phyloP scores from a whole-genome alignment of 371 early-diverging fungal species.

The Blakeslea trispora region DNA sequence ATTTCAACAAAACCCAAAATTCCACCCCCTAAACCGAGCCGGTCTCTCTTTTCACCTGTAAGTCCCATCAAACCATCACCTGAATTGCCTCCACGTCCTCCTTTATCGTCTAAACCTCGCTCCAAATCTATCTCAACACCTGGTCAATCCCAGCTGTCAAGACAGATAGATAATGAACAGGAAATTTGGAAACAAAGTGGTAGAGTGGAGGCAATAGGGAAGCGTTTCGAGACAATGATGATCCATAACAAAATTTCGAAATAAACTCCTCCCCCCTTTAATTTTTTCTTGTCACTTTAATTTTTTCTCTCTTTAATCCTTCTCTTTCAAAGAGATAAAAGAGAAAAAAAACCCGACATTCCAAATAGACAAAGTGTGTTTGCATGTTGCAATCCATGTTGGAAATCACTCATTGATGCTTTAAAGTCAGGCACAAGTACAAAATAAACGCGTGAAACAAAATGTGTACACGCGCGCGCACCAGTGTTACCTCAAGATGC shows the following conservation, averaged over 20 bases:
- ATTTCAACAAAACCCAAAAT: constrained; percentile 2
- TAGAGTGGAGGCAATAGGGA: constrained; percentile 15
- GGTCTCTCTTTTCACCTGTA: background rate
- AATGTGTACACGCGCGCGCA: too few species aligned
- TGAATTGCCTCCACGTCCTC: constrained; percentile 5
- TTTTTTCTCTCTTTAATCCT: too few species aligned
- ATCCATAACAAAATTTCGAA: background rate
- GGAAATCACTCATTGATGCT: too few species aligned
- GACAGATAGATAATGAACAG: background rate
- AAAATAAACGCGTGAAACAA: too few species aligned
- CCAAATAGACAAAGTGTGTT: too few species aligned
- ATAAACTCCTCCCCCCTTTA: too few species aligned
- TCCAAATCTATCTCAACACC: constrained; percentile 31
- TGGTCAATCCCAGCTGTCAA: background rate
- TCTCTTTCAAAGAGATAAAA: too few species aligned
- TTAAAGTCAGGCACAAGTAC: too few species aligned
- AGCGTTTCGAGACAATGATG: constrained; percentile 16
- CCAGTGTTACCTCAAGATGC: too few species aligned
- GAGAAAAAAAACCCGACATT: too few species aligned
- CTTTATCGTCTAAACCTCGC: constrained; percentile 17
- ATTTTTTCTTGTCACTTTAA: too few species aligned
- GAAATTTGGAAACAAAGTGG: constrained; percentile 8
- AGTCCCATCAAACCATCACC: background rate
- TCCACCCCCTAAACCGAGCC: constrained; percentile 1
- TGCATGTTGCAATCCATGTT: too few species aligned